Conservation (phyloP, 2,329 filamentous ascomycete genomes). For the Xylaria arbuscula region DNA sequence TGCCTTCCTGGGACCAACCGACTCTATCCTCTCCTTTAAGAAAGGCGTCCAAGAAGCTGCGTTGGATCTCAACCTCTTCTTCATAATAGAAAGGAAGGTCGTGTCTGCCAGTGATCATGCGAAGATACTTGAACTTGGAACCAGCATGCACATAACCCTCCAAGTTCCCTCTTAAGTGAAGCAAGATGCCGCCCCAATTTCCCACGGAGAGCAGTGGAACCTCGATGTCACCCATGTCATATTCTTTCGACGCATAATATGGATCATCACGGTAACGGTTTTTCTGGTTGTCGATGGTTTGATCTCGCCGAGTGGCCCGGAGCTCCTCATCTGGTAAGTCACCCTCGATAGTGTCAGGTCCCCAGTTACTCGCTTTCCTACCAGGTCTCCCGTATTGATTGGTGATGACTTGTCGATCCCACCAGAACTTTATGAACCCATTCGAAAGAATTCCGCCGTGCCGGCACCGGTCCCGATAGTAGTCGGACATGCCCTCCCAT, state of each 20-base stretch:
- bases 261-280: slow-evolving; percentile 70
- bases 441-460: slow-evolving; percentile 72
- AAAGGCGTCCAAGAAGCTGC: slow-evolving; percentile 76
- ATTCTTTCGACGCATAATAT: slow-evolving; percentile 75
- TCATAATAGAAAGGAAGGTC: slow-evolving; percentile 79
- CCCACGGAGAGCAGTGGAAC: slow-evolving; percentile 74
- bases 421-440: slow-evolving; percentile 72
- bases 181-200: slow-evolving; percentile 77
- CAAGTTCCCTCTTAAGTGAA: slow-evolving; percentile 76
- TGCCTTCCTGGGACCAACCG: slow-evolving; percentile 67
- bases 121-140: slow-evolving; percentile 74
- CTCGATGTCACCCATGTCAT: slow-evolving; percentile 71
- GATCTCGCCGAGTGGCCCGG: slow-evolving; percentile 54
- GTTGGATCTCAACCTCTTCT: slow-evolving; percentile 75
- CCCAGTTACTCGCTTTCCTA: slow-evolving; percentile 12
- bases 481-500: slow-evolving; percentile 66
- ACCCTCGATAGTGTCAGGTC: slow-evolving; percentile 66
- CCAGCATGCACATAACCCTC: slow-evolving; percentile 72
- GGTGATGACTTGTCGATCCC: slow-evolving; percentile 72
- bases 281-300: slow-evolving; percentile 58
- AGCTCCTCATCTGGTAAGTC: slow-evolving; percentile 65
- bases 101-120: slow-evolving; percentile 76
- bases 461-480: slow-evolving; percentile 67
- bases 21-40: slow-evolving; percentile 72
- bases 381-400: slow-evolving; percentile 70